Evolutionary conservation across 1,284 basidiomycete species (phyloP), one percentile per base, ranked within the genome.

Genomic region (Psilocybe mexicana): DNA sequence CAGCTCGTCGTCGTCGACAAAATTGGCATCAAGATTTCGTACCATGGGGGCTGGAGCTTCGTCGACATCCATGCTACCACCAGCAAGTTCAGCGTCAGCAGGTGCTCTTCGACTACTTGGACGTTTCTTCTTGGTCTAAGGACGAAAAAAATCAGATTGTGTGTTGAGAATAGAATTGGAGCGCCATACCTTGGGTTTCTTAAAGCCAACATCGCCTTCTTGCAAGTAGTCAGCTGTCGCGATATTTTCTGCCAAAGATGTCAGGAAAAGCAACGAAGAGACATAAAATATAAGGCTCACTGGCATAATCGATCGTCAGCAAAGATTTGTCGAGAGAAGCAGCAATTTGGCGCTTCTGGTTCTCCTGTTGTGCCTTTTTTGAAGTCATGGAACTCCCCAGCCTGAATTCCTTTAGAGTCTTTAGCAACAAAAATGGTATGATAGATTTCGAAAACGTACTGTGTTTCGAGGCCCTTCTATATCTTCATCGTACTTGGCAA

Each of bases 1-100:
- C 40, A 99, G 82, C 69, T 99, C 97, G 73, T 99, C 97, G 72
- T 99, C 97, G 75, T 99, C 97, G 63, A 99, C 90, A 72, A 98
- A 92, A 75, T 98, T 96, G 61, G 82, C 81, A 67, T 94, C 86
- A 56, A 89, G 78, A 71, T 94, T 85, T 66, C 87, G 79, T 65
- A 76, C 76, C 64, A 85, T 79, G 60, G 85, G 83, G 50, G 83
- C 73, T 61, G 84, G 74, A 47, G 85, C 82, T 63, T 84, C 78
- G 66, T 94, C 94, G 60, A 94, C 83, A 49, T 91, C 85, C 91
- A 96, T 68, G 63, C 85, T 79, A 28, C 75, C 76, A 38, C 74
- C 75, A 0, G 69, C 69, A 10, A 81, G 74, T 42, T 90, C 88
- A n/a, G 79, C 78, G 35, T 88, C 86, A 23, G 80, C 80, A 43